phyloP scores from a whole-genome alignment of 148 eudicot genomes.

The Silene latifolia region DNA sequence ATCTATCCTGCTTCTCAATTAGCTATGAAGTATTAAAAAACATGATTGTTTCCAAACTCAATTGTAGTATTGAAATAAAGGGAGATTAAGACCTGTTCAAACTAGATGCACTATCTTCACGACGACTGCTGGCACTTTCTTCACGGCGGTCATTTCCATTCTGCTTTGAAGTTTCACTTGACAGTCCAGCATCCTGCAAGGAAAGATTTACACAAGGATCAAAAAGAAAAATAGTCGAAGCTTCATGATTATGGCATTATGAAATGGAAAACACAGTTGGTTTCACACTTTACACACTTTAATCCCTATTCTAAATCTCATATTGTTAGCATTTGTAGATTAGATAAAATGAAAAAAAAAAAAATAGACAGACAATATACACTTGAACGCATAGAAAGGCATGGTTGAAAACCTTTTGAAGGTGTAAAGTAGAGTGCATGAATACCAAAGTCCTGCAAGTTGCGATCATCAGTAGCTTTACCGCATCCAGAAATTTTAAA shows the following conservation, averaged over 20 bases:
- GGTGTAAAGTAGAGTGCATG: no score
- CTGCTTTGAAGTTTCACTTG: conserved; percentile 53
- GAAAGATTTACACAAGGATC: background rate
- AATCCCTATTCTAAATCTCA: no score
- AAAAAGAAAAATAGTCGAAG: background rate
- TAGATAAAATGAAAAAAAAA: no score
- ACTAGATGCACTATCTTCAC: conserved; percentile 52
- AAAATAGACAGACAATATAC: no score
- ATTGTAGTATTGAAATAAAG: conserved; percentile 1
- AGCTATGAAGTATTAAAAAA: background rate
- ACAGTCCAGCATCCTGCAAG: conserved; percentile 56
- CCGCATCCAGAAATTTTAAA: no score
- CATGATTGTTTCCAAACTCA: background rate
- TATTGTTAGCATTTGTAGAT: no score
- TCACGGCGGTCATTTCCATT: conserved; percentile 62
- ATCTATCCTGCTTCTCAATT: background rate
- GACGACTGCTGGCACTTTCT: conserved; percentile 48
- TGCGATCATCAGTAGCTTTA: no score
- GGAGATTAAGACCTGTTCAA: conserved; percentile 46
- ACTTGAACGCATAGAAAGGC: no score
- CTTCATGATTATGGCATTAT: background rate
- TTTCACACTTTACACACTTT: no score
- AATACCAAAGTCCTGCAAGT: no score
- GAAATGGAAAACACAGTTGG: background rate
- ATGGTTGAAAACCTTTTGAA: no score